Base-by-base conservation (phyloP, 768 basidiomycete species). In the Piloderma croceum region DNA sequence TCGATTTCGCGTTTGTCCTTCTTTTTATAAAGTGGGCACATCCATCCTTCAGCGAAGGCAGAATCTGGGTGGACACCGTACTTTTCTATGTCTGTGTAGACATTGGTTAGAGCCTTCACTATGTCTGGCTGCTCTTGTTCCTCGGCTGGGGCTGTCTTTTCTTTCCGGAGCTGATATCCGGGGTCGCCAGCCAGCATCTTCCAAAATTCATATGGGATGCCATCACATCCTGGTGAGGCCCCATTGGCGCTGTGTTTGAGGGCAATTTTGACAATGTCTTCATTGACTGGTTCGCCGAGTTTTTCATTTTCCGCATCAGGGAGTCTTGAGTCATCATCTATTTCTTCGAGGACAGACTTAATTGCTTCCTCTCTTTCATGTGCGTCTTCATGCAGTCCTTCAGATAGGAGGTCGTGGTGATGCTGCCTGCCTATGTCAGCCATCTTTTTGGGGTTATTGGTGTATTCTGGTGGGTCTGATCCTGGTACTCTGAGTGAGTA, bases 1-100 rank as follows among this genome's bases (percentile, higher is more conserved):
- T 38, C 42, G 3, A 54, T 54, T 3, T 44, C 31, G 0, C 5
- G 31, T 0, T 19, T 6, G 7, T 57, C 53, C 7, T 54, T 61
- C 24, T 63, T 61, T 22, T 65, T 65, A 31, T 54, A 64, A 0
- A 65, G 23, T 0, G 52, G 57, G 39, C 53, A 47, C 44, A 51
- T 48, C 49, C 49, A 51, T 3, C 61, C 61, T 1, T 39, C 23
- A 0, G 51, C 21, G 29, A 55, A 67, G 6, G 3, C 1, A 0
- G 47, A 39, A 0, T 3, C 0, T 0, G 12, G 4, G 6, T 19
- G 35, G 0, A 51, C 7, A 0, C 58, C 53, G 15, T 50, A 6
- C 1, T 1, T 0, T 33, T 52, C 34, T 0, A 60, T 57, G 20
- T 60, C 42, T 1, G 47, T 47, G 17, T 39, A 53, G 0, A 53